A percentile compares a stretch with the other conserved stretches of the same genome.
These are phyloP conservation scores for Ogataea dorogensis DNA, from an alignment of 805 yeast genomes.

Conservation along the genomic window DNA sequence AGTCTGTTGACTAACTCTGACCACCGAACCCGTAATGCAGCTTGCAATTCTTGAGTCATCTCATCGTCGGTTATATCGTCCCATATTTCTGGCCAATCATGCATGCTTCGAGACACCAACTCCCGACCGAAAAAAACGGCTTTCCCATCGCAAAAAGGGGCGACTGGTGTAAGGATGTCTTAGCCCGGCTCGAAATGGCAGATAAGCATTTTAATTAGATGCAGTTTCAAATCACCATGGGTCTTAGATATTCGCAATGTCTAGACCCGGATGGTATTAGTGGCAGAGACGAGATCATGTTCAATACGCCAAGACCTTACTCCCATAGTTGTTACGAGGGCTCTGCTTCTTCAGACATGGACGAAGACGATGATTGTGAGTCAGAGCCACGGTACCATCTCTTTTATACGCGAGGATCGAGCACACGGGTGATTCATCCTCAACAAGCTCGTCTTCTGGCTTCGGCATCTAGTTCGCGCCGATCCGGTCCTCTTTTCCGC, in stretches of 20 bases:
- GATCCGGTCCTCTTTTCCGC: slow-evolving; percentile 8
- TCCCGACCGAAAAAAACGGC: background rate
- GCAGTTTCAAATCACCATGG: slow-evolving; percentile 35
- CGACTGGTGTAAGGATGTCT: slow-evolving; percentile 7
- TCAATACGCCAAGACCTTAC: slow-evolving; percentile 10
- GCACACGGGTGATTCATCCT: slow-evolving; percentile 8
- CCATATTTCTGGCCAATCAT: slow-evolving; percentile 4
- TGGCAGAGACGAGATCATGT: no score
- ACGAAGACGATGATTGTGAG: slow-evolving; percentile 18
- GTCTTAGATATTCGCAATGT: slow-evolving; percentile 44
- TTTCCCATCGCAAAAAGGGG: background rate
- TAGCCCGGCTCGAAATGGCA: slow-evolving; percentile 1
- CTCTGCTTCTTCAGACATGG: slow-evolving; percentile 13
- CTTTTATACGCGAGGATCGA: slow-evolving; percentile 12
- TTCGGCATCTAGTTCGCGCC: background rate
- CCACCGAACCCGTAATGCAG: no score
- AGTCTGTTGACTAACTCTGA: no score
- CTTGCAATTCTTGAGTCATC: no score
- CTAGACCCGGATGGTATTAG: slow-evolving; percentile 35
- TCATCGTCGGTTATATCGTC: slow-evolving; percentile 14
- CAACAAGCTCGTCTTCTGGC: slow-evolving; percentile 11
- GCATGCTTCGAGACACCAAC: background rate
- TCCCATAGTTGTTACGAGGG: slow-evolving; percentile 17
- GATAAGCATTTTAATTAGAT: slow-evolving; percentile 8
- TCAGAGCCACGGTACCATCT: slow-evolving; percentile 12